Percentiles rank a stretch among this genome's conserved stretches.
These are phyloP conservation scores for Lasiodiplodia hormozganensis DNA, from an alignment of 2,329 filamentous ascomycete species.

Conservation along the genomic window DNA sequence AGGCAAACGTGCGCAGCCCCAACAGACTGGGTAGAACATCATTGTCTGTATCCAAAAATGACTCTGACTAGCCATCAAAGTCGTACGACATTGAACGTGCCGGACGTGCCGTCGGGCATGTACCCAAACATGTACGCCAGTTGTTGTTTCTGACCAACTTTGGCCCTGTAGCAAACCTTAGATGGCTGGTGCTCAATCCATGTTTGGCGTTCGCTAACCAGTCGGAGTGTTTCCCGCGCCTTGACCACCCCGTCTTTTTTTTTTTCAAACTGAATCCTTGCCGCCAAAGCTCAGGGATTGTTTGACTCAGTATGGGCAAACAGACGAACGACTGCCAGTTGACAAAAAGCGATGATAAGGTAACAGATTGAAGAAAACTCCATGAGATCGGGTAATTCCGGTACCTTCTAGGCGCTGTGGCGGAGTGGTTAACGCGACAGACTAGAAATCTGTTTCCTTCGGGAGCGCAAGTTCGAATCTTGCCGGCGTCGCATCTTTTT, in stretches of 20 bases:
- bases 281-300: neutral
- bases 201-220: neutral
- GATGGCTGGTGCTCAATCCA: too few species aligned
- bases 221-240: neutral
- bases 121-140: too few species aligned
- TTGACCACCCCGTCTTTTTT: neutral
- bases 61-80: too few species aligned
- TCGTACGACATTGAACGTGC: too few species aligned
- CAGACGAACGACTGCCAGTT: neutral
- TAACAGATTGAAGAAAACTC: too few species aligned
- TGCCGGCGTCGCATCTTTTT: slow-evolving; percentile 6
- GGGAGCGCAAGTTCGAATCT: slow-evolving; percentile 19
- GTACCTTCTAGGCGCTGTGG: neutral
- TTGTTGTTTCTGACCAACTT: too few species aligned
- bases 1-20: too few species aligned
- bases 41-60: too few species aligned
- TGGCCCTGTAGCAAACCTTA: too few species aligned
- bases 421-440: slow-evolving; percentile 15
- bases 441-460: slow-evolving; percentile 20
- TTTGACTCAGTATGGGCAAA: too few species aligned
- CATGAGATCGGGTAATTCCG: neutral
- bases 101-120: too few species aligned
- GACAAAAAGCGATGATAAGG: neutral
- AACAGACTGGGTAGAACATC: too few species aligned
- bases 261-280: neutral